Evolutionary conservation across 352 stramenopile species (phyloP), one percentile per base, ranked within the genome.

Genomic region (Halophytophthora polymorphica): DNA sequence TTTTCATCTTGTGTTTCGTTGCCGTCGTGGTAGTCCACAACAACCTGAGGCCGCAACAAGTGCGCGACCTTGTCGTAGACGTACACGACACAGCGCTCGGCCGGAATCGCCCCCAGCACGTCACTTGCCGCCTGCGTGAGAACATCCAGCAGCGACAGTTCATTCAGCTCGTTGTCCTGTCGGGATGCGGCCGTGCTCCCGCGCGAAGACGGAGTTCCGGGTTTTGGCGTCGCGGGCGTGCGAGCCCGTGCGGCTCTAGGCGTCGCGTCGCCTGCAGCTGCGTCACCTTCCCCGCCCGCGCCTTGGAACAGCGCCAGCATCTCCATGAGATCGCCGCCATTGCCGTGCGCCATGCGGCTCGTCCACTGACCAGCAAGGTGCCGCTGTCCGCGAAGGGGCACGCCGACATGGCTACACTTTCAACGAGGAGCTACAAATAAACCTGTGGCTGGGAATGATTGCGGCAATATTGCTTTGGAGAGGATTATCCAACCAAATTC

Each of bases 1-100:
- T 59, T 51, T 0, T 43, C 39, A 2, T 39, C 31, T 12, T 46
- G 21, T 14, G 11, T 21, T 43, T 19, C 37, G 15, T 53, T 19
- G 35, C 22, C 46, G 3, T 42, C 52, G 15, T 40, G 29, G 34
- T 28, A 53, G 50, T 64, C 34, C n/a, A 51, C 64, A 2, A 58
- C 48, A 7, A 83, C 56, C 29, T 83, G 66, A 10, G 56, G 53
- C 40, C 62, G 58, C 36, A 87, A 52, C 21, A 69, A n/a, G 47
- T 87, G 77, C 3, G 63, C 57, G 44, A 12, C 31, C 46, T 77
- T 83, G 56, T 85, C 69, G 42, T 81, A 87, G 37, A 81, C 60
- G 42, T 73, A 87, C 11, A 85, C 43, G 7, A 85, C 57, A 41
- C 71, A 74, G 4, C 69, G 61, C 50, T 87, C 71, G 1, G 71